A percentile compares a stretch with the other conserved stretches of the same genome.
Evolutionary conservation across 805 yeast species (phyloP).

Genomic region (Huiozyma naganishii): DNA sequence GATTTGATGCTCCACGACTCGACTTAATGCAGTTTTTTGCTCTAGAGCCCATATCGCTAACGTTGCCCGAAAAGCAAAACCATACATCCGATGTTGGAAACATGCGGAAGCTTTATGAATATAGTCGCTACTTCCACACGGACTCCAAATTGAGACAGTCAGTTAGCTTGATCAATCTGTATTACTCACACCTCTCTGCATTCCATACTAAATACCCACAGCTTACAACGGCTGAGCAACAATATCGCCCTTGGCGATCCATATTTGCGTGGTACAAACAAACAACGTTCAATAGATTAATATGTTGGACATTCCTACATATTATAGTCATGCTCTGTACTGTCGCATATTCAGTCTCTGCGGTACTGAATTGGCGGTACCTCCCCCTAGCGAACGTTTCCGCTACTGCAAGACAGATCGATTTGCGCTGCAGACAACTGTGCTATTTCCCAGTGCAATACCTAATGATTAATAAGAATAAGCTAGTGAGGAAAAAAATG

Average conservation of each 20-base stretch:
- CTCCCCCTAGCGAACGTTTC: conserved; percentile 29
- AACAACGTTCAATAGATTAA: not conserved
- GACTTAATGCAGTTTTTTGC: conserved; percentile 69
- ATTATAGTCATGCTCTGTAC: conserved; percentile 6
- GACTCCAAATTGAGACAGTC: conserved; percentile 2
- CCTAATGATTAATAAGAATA: conserved; percentile 34
- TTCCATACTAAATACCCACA: conserved; percentile 1
- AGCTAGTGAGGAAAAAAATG: conserved; percentile 6
- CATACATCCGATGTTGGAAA: not conserved
- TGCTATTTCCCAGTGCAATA: conserved; percentile 76
- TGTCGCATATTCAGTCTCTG: conserved; percentile 11
- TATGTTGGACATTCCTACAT: conserved; percentile 3
- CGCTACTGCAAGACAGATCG: conserved; percentile 68
- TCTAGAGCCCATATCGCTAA: conserved; percentile 57
- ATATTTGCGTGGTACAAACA: conserved; percentile 1
- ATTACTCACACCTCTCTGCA: conserved; percentile 1
- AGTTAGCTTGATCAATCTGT: conserved; percentile 1
- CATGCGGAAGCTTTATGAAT: not conserved
- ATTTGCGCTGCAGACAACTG: conserved; percentile 63
- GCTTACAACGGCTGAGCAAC: not conserved
- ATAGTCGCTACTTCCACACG: not conserved
- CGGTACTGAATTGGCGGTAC: conserved; percentile 9
- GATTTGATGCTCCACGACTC: conserved; percentile 65
- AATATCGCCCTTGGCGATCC: not conserved
- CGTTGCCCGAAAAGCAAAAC: conserved; percentile 28